Base-by-base conservation (phyloP, 257 asterid species). In the Handroanthus guayacan region DNA sequence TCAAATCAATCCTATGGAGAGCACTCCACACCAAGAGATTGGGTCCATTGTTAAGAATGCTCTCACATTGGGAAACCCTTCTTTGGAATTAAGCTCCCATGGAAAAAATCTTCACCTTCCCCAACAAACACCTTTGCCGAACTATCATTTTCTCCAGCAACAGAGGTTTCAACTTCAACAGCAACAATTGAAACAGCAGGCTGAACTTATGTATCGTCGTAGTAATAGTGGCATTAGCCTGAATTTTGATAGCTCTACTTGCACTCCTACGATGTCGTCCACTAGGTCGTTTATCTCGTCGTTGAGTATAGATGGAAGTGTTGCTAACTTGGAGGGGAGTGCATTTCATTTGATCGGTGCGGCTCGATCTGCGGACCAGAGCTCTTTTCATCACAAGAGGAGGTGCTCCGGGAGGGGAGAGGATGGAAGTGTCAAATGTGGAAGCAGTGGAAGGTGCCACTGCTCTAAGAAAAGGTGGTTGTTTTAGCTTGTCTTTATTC, bases 341-440 rank as follows among this genome's bases (percentile, higher is more conserved):
- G 79, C 92, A 18, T 94, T 91, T 67, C 95, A 72, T 71, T 84
- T 94, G 50, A 87, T 88, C 6, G 97, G 98, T 13, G 83, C 88
- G 1, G 79, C 96, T 0, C 84, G 92, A 20, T 94, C 98, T 9
- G 96, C 97, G 0, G 97, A 94, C 83, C 96, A 91, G 82, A 81
- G 84, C 74, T 84, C 90, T 5, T 83, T 54, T 69, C 95, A 84
- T 81, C 89, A 90, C 78, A 94, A 88, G 87, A 86, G 87, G 72
- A 88, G 89, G 81, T 94, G 98, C 69, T 87, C 89, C 0, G 92
- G 88, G 0, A 89, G 87, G 75, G 97, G 96, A 37, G 97, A 89
- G 44, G 97, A 92, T 70, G 98, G 97, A 43, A 94, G 91, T 78
- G 92, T 82, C 66, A 94, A 94, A 88, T 94, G 98, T 84, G 94